phyloP scores from a whole-genome alignment of 306 rosid species.

The Urtica urens region DNA sequence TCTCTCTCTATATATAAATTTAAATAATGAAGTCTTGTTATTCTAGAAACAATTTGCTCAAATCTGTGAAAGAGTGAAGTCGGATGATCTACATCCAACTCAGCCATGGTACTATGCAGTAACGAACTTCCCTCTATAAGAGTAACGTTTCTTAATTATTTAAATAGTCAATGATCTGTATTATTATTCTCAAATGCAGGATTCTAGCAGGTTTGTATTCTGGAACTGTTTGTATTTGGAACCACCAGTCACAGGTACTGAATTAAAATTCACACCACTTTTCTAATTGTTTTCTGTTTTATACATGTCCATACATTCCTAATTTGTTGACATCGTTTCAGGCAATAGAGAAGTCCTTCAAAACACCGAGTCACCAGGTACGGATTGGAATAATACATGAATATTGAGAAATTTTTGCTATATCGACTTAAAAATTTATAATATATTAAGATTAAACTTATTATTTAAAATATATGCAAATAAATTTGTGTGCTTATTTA shows the following conservation, averaged over 20 bases:
- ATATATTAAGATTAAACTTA: too few relatives aligned
- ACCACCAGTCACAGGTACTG: conserved; percentile 45
- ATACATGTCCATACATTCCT: too few relatives aligned
- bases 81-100: conserved; percentile 63
- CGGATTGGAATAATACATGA: background rate
- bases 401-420: too few relatives aligned
- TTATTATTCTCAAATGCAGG: conserved; percentile 25
- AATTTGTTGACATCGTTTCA: conserved; percentile 10
- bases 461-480: too few relatives aligned
- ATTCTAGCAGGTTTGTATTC: conserved; percentile 51
- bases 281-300: background rate
- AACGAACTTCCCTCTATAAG: background rate
- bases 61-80: conserved; percentile 61
- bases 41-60: conserved; percentile 56
- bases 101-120: conserved; percentile 84
- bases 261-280: background rate
- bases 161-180: background rate
- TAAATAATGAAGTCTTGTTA: too few relatives aligned
- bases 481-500: background rate
- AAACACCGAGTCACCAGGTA: conserved; percentile 49
- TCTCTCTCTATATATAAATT: too few relatives aligned
- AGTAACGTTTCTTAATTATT: background rate
- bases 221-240: conserved; percentile 53
- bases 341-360: conserved; percentile 44
- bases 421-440: too few relatives aligned